Percentiles rank a stretch among this genome's conserved stretches.
These are phyloP conservation scores for Omphalea diandra DNA, from an alignment of 441 rosid species.

Conservation along the genomic window DNA sequence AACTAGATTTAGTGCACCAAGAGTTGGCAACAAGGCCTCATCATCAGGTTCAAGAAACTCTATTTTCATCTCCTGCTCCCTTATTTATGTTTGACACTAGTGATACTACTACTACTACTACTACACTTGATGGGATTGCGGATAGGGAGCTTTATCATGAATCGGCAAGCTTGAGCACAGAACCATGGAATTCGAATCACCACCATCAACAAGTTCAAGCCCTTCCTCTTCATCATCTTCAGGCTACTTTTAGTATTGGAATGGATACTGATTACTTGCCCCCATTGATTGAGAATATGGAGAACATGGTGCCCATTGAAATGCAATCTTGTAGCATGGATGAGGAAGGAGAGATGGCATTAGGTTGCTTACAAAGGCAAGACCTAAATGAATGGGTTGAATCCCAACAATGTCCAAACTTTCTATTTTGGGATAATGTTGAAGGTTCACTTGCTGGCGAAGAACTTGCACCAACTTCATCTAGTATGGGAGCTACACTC, in stretches of 20 bases:
- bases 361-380: constrained; percentile 66
- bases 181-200: constrained; percentile 45
- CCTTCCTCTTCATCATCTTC: constrained; percentile 37
- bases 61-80: constrained; percentile 55
- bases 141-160: constrained; percentile 40
- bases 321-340: constrained; percentile 47
- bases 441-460: constrained; percentile 61
- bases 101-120: background rate
- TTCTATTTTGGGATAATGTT: constrained; percentile 78
- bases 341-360: constrained; percentile 58
- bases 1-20: constrained; percentile 46
- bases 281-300: constrained; percentile 46
- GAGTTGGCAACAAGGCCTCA: constrained; percentile 42
- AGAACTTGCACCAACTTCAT: constrained; percentile 45
- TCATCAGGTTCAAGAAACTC: constrained; percentile 51
- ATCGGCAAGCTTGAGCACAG: constrained; percentile 31
- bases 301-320: constrained; percentile 27
- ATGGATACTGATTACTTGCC: constrained; percentile 59
- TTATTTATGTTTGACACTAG: constrained; percentile 68
- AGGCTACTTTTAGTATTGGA: constrained; percentile 37
- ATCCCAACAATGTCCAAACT: constrained; percentile 70
- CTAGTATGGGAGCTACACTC: constrained; percentile 52
- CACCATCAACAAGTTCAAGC: constrained; percentile 36
- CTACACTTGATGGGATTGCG: constrained; percentile 32
- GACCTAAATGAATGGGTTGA: constrained; percentile 78